Evolutionary conservation across 352 stramenopile species (phyloP).

Genomic region (Phytopythium boreale): DNA sequence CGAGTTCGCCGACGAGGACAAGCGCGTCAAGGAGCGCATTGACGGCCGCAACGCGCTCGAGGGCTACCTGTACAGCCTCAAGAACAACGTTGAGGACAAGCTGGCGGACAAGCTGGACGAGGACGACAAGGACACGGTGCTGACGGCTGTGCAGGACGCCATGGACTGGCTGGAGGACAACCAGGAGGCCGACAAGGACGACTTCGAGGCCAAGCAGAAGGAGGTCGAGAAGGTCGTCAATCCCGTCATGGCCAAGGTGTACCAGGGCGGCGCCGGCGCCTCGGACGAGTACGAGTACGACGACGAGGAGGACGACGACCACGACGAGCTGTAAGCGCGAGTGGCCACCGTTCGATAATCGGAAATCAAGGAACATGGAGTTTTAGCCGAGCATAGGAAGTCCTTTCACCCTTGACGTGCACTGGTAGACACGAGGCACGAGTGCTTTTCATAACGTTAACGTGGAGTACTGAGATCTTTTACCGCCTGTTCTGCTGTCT

Average conservation of each 20-base stretch:
- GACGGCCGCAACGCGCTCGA: slow-evolving; percentile 64
- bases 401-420: slow-evolving; percentile 1
- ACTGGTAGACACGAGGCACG: not conserved
- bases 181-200: slow-evolving; percentile 97
- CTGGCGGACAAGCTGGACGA: slow-evolving; percentile 95
- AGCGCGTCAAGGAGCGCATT: slow-evolving; percentile 68
- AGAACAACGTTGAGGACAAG: slow-evolving; percentile 94
- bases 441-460: slow-evolving; percentile 2
- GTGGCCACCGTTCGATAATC: not conserved
- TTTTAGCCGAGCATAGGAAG: slow-evolving; percentile 1
- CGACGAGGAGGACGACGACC: slow-evolving; percentile 85
- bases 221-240: slow-evolving; percentile 98
- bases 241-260: slow-evolving; percentile 99
- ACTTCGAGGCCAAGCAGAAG: slow-evolving; percentile 98
- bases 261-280: slow-evolving; percentile 79
- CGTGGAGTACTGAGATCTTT: slow-evolving; percentile 1
- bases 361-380: not conserved
- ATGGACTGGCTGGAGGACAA: slow-evolving; percentile 99
- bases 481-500: not conserved
- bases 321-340: slow-evolving; percentile 94
- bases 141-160: slow-evolving; percentile 96
- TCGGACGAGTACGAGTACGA: slow-evolving; percentile 67
- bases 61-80: slow-evolving; percentile 95
- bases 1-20: slow-evolving; percentile 69
- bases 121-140: slow-evolving; percentile 90